Conservation (phyloP, 2,329 filamentous ascomycete species). For the Tolypocladium pustulatum region DNA sequence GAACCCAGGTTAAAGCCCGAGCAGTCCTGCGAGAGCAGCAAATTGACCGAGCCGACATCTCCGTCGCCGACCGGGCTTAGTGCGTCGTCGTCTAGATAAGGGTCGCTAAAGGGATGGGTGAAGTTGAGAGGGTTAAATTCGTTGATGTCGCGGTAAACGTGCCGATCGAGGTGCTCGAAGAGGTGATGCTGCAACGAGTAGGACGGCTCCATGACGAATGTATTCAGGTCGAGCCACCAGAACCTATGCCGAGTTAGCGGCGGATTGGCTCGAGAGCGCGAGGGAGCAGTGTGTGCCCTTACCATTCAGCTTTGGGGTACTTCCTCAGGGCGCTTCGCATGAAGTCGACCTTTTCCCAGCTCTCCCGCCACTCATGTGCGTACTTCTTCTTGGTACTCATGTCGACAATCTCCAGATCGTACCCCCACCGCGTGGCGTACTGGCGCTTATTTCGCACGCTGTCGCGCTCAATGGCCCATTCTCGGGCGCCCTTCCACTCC, state of each 20-base stretch:
- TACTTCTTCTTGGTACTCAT: constrained; percentile 99
- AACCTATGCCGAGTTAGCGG: constrained; percentile 51
- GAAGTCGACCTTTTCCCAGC: constrained; percentile 98
- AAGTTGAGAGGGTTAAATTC: constrained; percentile 93
- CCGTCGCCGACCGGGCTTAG: constrained; percentile 69
- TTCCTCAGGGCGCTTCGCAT: constrained; percentile 82
- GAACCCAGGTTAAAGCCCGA: constrained; percentile 93
- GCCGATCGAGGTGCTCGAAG: constrained; percentile 65
- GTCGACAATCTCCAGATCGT: constrained; percentile 91
- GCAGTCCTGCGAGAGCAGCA: constrained; percentile 88
- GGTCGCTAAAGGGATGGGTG: constrained; percentile 63
- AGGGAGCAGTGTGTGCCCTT: constrained; percentile 23
- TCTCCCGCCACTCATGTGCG: constrained; percentile 97
- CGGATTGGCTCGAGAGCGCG: background rate
- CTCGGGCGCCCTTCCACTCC: constrained; percentile 95
- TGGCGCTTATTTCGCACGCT: constrained; percentile 91
- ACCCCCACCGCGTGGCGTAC: constrained; percentile 82
- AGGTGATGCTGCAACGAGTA: constrained; percentile 86
- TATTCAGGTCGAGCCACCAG: constrained; percentile 98
- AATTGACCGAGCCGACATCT: constrained; percentile 66
- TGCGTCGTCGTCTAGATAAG: constrained; percentile 67
- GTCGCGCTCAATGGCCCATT: constrained; percentile 97
- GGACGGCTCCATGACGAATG: constrained; percentile 92
- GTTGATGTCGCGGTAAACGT: constrained; percentile 93
- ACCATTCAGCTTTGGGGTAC: constrained; percentile 96